phyloP scores from a whole-genome alignment of 805 yeast species.

The Dipodascus albidus region DNA sequence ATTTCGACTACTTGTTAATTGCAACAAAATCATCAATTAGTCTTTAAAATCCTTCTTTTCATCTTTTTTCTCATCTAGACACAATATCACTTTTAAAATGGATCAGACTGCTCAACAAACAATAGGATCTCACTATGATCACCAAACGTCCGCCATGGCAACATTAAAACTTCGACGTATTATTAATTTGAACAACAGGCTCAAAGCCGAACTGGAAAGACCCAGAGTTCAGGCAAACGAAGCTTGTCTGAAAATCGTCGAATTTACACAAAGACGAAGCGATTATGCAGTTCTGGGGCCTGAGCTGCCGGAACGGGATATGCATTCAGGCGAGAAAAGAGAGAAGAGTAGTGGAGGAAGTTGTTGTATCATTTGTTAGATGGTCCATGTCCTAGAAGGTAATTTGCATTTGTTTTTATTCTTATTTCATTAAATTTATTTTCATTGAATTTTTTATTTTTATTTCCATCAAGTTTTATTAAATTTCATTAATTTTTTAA shows the following conservation, averaged over 20 bases:
- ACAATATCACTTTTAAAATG: no score
- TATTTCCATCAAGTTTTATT: no score
- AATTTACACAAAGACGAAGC: neutral
- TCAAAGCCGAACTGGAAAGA: neutral
- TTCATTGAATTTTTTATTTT: no score
- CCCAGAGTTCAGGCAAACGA: neutral
- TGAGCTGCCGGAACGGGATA: neutral
- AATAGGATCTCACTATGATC: neutral
- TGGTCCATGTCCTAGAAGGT: neutral
- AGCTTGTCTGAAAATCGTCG: neutral
- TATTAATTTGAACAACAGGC: neutral
- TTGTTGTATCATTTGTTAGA: neutral
- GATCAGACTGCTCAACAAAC: neutral
- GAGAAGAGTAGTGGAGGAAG: neutral
- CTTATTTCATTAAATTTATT: no score
- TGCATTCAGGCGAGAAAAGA: neutral
- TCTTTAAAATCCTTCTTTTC: neutral
- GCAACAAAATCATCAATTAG: neutral
- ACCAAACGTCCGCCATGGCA: neutral
- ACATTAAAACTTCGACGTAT: neutral
- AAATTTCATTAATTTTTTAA: no score
- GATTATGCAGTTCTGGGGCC: neutral
- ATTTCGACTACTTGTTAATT: neutral
- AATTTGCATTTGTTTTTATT: neutral
- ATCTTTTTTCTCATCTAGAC: neutral